Base-by-base conservation (phyloP, 805 yeast species). In the Yarrowia alimentaria region DNA sequence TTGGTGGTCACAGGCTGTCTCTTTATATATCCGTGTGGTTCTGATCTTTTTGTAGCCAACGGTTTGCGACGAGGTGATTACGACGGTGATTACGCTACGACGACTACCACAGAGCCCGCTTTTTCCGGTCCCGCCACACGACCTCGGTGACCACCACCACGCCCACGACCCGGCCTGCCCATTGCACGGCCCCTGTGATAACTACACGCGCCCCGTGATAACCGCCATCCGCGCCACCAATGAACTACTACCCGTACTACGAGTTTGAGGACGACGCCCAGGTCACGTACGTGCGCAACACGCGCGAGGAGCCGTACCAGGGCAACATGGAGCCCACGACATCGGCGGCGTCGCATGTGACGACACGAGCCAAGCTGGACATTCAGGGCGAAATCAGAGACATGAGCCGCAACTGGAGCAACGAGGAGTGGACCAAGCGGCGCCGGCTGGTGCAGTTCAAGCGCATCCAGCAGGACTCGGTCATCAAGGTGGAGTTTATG, bases 361-460 rank as follows among this genome's bases (percentile, higher is more conserved):
- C 37, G 17, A 43, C 43, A 16, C 57, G 63, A 14, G 68, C 68
- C 19, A 53, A 58, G 16, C 56, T 64, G 17, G 64, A 64, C 17
- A 59, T 64, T 14, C 53, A 25, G 16, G 63, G 65, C 16, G 58
- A 64, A 33, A 59, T 67, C 42, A 61, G 61, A 38, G 53, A 58
- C 2, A 68, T 77, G 71, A 65, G 73, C 0, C 60, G 61, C 29
- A 59, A 67, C 56, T 80, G 84, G 83, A 64, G 74, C 0, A 58
- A 59, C 5, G 70, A 68, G 28, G 84, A 79, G 55, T 57, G 63
- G 26, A 56, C 58, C 16, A 58, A 60, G 11, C 67, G 70, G 28
- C 65, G 85, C 48, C 63, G 84, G 32, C 66, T 80, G 35, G 80
- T 80, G 3, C 61, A 65, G 28, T 73, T 79, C 57, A 63, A 67